phyloP scores from a whole-genome alignment of 148 eudicot genomes.

The Rheum nobile region DNA sequence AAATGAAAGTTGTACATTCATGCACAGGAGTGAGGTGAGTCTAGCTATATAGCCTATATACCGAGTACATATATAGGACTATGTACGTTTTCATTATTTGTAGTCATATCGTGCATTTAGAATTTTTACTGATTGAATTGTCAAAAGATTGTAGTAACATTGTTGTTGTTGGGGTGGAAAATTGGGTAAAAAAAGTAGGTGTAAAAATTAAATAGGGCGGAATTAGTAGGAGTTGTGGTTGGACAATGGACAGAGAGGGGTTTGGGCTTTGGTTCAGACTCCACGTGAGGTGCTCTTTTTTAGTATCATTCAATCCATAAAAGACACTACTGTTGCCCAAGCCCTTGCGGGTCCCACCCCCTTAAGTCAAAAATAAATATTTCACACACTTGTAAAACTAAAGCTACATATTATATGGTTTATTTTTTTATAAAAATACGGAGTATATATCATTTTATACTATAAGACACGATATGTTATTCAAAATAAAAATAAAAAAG shows the following conservation, averaged over 20 bases:
- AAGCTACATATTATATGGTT: too few species aligned
- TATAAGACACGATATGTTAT: background rate
- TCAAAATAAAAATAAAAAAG: too few species aligned
- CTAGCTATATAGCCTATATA: background rate
- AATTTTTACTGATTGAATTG: too few species aligned
- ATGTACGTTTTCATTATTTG: too few species aligned
- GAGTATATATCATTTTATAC: background rate
- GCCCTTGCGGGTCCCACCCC: background rate
- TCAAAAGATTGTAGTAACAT: too few species aligned
- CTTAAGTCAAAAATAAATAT: background rate
- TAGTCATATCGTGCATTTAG: too few species aligned
- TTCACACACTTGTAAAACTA: background rate
- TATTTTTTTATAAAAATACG: too few species aligned
- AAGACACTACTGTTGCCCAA: background rate
- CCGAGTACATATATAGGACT: background rate
- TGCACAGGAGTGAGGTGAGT: background rate
- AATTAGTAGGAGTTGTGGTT: too few species aligned
- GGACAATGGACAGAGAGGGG: too few species aligned
- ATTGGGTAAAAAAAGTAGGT: too few species aligned
- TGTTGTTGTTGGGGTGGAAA: too few species aligned
- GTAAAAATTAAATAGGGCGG: too few species aligned
- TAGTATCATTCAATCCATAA: constrained; percentile 10
- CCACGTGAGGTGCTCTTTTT: constrained; percentile 9
- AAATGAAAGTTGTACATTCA: background rate
- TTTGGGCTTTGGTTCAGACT: constrained; percentile 1